These are phyloP conservation scores for Ascochyta pisi DNA, from an alignment of 2,329 filamentous ascomycete species.

Conservation along the genomic window DNA sequence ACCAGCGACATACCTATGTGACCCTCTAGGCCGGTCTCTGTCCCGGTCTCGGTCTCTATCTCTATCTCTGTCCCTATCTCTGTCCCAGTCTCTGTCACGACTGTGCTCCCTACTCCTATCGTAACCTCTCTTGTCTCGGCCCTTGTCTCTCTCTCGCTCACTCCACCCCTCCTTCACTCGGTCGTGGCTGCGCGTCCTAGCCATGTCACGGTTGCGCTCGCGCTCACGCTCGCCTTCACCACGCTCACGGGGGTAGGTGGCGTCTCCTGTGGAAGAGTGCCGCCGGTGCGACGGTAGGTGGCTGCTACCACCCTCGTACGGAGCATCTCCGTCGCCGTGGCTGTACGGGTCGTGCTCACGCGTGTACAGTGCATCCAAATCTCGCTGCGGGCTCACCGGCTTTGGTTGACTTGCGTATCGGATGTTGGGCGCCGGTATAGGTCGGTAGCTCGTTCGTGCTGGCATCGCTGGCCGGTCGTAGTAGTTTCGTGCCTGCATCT, in stretches of 20 bases:
- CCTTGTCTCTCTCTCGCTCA: slow-evolving; percentile 23
- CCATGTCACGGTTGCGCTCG: slow-evolving; percentile 23
- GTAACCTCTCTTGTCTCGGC: slow-evolving; percentile 21
- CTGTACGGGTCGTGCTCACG: slow-evolving; percentile 27
- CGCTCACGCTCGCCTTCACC: slow-evolving; percentile 21
- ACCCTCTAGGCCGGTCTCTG: slow-evolving; percentile 23
- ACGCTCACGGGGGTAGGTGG: slow-evolving; percentile 32
- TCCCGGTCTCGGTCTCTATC: slow-evolving; percentile 24
- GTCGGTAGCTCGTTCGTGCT: slow-evolving; percentile 33
- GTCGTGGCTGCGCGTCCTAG: slow-evolving; percentile 39
- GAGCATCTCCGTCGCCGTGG: slow-evolving; percentile 9
- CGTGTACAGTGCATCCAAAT: slow-evolving; percentile 30
- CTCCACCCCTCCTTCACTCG: slow-evolving; percentile 38
- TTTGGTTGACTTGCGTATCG: slow-evolving; percentile 32
- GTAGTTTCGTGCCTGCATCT: slow-evolving; percentile 44
- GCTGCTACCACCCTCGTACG: slow-evolving; percentile 11
- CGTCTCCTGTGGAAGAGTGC: slow-evolving; percentile 32
- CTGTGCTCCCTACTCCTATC: slow-evolving; percentile 22
- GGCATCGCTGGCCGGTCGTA: slow-evolving; percentile 42
- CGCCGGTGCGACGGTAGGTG: slow-evolving; percentile 25
- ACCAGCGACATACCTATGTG: slow-evolving; percentile 44
- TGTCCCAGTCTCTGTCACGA: slow-evolving; percentile 24
- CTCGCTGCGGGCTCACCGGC: slow-evolving; percentile 29
- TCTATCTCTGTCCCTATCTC: slow-evolving; percentile 23
- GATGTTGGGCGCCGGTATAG: slow-evolving; percentile 28